Conservation (phyloP, 202 grass and related monocot genomes). For the Brachypodium distachyon region DNA sequence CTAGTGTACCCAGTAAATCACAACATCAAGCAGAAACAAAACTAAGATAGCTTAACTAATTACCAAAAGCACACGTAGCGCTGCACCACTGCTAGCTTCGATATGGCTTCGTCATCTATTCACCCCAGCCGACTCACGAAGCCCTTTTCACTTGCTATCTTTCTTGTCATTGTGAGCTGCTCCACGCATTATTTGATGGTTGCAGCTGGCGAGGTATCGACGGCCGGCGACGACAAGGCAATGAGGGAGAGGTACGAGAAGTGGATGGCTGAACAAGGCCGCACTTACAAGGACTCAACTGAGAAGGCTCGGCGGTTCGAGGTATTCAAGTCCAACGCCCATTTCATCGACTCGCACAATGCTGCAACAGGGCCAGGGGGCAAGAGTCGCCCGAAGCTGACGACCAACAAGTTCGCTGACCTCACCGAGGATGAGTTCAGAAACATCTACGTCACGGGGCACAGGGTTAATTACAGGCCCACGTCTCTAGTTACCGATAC, state of each 20-base stretch:
- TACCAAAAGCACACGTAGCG: no score
- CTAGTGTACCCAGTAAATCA: no score
- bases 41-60: no score
- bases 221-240: background rate
- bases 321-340: slow-evolving; percentile 5
- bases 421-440: slow-evolving; percentile 10
- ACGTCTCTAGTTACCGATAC: background rate
- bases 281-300: slow-evolving; percentile 12
- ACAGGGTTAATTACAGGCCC: background rate
- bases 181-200: background rate
- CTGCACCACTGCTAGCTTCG: no score
- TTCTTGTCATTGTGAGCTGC: background rate
- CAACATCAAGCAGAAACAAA: no score
- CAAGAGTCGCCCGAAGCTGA: background rate
- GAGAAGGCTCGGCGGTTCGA: slow-evolving; percentile 19
- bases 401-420: slow-evolving; percentile 19
- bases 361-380: background rate
- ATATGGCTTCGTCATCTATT: background rate
- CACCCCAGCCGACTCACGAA: background rate
- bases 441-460: background rate
- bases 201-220: background rate
- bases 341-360: slow-evolving; percentile 7
- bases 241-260: background rate
- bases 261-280: slow-evolving; percentile 20
- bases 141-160: background rate